Percentiles rank a stretch among this genome's conserved stretches.
Conservation (phyloP, 2,329 filamentous ascomycete genomes). For the Fusarium agapanthi region DNA sequence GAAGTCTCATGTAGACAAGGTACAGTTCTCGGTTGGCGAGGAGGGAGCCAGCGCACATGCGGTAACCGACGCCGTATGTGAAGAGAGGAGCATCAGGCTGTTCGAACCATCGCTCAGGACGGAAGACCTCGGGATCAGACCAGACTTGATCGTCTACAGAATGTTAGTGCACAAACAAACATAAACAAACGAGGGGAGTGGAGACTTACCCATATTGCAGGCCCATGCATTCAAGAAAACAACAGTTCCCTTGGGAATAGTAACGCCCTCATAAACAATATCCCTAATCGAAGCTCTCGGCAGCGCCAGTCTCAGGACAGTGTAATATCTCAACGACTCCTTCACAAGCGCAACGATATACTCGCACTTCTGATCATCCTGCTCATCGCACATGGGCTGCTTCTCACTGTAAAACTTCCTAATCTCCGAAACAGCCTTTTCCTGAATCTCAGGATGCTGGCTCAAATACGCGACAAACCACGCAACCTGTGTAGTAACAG, state of each 20-base stretch:
- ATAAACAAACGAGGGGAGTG: too few relatives aligned
- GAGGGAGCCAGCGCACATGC: slow-evolving; percentile 68
- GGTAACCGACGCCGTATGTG: slow-evolving; percentile 72
- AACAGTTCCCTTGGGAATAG: slow-evolving; percentile 69
- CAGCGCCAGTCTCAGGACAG: slow-evolving; percentile 69
- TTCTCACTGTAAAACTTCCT: slow-evolving; percentile 59
- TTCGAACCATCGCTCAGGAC: slow-evolving; percentile 63
- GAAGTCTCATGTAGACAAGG: slow-evolving; percentile 67
- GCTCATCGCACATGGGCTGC: slow-evolving; percentile 65
- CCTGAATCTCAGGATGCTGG: slow-evolving; percentile 68
- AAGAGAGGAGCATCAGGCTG: slow-evolving; percentile 71
- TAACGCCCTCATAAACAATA: slow-evolving; percentile 63
- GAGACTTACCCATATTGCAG: slow-evolving; percentile 69
- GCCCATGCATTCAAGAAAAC: slow-evolving; percentile 75
- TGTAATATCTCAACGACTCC: slow-evolving; percentile 70
- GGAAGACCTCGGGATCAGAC: slow-evolving; percentile 64
- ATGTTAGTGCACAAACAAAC: not conserved
- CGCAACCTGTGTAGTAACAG: slow-evolving; percentile 70
- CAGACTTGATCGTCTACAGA: slow-evolving; percentile 27
- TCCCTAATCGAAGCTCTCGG: slow-evolving; percentile 69
- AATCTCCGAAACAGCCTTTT: slow-evolving; percentile 67
- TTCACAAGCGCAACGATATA: slow-evolving; percentile 71
- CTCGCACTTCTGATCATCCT: slow-evolving; percentile 70
- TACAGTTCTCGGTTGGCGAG: slow-evolving; percentile 73
- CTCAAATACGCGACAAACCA: slow-evolving; percentile 71